Percentiles rank a stretch among this genome's conserved stretches.
Evolutionary conservation across 192 early-diverging fungal species (phyloP).

Genomic region (Podochytrium sp.): DNA sequence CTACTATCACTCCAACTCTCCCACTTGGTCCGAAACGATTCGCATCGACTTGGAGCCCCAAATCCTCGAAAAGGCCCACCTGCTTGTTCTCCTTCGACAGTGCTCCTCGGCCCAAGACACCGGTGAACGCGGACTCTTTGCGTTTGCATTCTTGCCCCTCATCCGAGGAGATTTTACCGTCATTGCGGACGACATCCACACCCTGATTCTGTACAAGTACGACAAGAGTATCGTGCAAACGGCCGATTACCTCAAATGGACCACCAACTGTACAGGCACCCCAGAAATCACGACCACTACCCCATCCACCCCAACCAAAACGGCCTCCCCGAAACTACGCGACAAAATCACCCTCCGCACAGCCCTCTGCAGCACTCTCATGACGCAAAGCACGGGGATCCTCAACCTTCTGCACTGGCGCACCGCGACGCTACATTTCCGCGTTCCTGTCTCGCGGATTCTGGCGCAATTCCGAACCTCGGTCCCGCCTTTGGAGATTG

Average conservation of each 20-base stretch:
- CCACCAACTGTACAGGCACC: constrained; percentile 23
- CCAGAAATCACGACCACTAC: constrained; percentile 15
- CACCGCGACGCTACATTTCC: constrained; percentile 32
- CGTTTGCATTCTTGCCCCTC: constrained; percentile 67
- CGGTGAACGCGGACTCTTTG: constrained; percentile 47
- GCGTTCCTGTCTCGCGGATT: constrained; percentile 40
- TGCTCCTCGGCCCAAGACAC: constrained; percentile 23
- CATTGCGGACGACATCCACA: constrained; percentile 63
- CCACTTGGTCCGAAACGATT: constrained; percentile 69
- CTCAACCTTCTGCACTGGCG: constrained; percentile 72
- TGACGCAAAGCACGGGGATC: constrained; percentile 67
- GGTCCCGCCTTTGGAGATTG: constrained; percentile 68
- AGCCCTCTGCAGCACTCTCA: constrained; percentile 63
- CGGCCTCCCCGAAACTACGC: constrained; percentile 32
- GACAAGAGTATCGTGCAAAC: constrained; percentile 51
- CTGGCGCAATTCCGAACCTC: constrained; percentile 34
- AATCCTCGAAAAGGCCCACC: constrained; percentile 60
- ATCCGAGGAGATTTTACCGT: constrained; percentile 53
- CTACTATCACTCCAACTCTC: constrained; percentile 62
- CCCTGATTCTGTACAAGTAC: constrained; percentile 64
- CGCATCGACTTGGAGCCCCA: constrained; percentile 60
- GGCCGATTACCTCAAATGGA: constrained; percentile 52
- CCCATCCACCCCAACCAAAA: constrained; percentile 29
- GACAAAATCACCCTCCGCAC: constrained; percentile 62
- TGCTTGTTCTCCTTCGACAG: constrained; percentile 66